A percentile compares a stretch with the other conserved stretches of the same genome.
Evolutionary conservation across 768 basidiomycete species (phyloP).

Genomic region (Tricholoma sp.): DNA sequence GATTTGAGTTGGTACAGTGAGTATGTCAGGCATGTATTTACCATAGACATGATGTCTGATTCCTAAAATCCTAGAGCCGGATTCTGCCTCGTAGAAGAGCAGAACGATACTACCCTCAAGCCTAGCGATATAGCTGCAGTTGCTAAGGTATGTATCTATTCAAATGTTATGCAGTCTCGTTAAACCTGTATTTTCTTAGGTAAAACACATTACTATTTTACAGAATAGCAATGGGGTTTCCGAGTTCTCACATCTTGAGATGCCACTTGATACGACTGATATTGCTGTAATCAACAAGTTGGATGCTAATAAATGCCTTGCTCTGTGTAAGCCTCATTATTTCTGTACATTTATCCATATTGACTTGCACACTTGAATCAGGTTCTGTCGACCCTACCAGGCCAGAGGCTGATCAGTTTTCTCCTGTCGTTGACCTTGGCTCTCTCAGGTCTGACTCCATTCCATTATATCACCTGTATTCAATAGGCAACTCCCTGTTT

Average conservation of each 20-base stretch:
- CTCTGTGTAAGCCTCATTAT: background rate
- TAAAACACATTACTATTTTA: background rate
- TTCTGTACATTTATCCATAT: background rate
- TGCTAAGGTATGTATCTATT: background rate
- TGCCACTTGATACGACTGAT: background rate
- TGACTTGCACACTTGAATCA: background rate
- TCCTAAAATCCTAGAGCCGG: background rate
- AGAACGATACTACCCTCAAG: background rate
- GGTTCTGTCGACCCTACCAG: slow-evolving; percentile 1
- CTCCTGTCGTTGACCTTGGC: slow-evolving; percentile 4
- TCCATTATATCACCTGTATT: background rate
- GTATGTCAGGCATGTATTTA: background rate
- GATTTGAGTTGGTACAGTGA: background rate
- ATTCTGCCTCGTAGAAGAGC: background rate
- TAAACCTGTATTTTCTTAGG: background rate
- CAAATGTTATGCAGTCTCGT: background rate
- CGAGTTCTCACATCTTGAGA: background rate
- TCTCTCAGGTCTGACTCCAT: background rate
- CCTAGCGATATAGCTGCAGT: background rate
- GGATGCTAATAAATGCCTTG: background rate
- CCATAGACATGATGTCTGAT: no score
- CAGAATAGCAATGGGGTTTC: background rate
- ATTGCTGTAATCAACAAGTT: background rate
- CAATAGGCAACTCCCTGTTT: background rate
- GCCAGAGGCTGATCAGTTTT: slow-evolving; percentile 1